These are phyloP conservation scores for Boletus sp. DNA, from an alignment of 768 basidiomycete species.

Conservation along the genomic window DNA sequence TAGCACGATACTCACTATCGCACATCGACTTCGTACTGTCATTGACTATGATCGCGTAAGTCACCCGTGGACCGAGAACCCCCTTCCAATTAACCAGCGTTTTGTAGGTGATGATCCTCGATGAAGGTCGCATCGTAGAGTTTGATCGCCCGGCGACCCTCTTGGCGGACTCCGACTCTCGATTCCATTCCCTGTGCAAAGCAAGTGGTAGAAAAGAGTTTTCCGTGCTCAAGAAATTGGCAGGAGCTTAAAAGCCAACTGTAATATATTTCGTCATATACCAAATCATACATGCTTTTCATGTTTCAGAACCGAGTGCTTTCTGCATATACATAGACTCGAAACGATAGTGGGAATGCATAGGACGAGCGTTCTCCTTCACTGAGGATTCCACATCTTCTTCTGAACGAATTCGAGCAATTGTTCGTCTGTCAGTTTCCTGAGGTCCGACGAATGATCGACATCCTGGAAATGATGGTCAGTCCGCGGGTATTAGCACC, in stretches of 20 bases:
- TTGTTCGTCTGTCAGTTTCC: constrained; percentile 52
- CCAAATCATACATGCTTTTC: constrained; percentile 7
- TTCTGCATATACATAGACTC: not conserved
- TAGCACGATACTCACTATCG: constrained; percentile 82
- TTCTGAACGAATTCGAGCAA: constrained; percentile 51
- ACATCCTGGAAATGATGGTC: constrained; percentile 42
- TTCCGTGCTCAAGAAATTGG: constrained; percentile 64
- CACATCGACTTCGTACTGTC: constrained; percentile 74
- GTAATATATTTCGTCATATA: not conserved
- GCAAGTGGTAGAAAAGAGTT: constrained; percentile 76
- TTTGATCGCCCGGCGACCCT: constrained; percentile 65
- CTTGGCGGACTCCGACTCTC: constrained; percentile 54
- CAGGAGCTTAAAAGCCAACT: constrained; percentile 32
- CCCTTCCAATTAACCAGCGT: constrained; percentile 1
- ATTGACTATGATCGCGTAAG: constrained; percentile 83
- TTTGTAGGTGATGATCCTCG: constrained; percentile 68
- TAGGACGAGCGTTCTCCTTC: not conserved
- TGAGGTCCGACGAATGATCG: constrained; percentile 53
- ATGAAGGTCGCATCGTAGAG: constrained; percentile 75
- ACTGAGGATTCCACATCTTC: constrained; percentile 74
- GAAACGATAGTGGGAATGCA: not conserved
- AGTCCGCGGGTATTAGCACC: constrained; percentile 15
- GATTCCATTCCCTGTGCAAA: constrained; percentile 67
- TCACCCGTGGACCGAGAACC: constrained; percentile 11
- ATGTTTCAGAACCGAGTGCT: not conserved